Conservation (phyloP, 345 rosid species). For the Pugionium cornutum region DNA sequence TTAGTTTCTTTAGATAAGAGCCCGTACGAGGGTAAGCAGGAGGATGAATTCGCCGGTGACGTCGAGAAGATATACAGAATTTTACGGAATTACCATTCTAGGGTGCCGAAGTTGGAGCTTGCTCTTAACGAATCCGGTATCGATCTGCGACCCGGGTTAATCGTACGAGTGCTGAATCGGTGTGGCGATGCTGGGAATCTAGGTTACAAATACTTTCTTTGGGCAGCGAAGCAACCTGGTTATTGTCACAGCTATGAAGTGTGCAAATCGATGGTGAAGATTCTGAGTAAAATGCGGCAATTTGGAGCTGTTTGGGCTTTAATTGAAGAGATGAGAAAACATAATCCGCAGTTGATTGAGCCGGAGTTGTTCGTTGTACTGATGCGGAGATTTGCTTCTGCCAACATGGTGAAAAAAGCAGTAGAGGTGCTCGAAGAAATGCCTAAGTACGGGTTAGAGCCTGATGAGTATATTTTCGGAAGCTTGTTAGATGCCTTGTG, state of each 20-base stretch:
- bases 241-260: slow-evolving; percentile 72
- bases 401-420: slow-evolving; percentile 87
- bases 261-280: slow-evolving; percentile 71
- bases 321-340: slow-evolving; percentile 77
- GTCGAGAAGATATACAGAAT: slow-evolving; percentile 79
- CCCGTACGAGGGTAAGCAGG: slow-evolving; percentile 21
- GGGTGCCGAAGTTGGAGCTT: slow-evolving; percentile 74
- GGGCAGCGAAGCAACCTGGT: slow-evolving; percentile 84
- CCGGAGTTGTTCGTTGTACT: slow-evolving; percentile 69
- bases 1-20: slow-evolving; percentile 46
- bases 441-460: slow-evolving; percentile 84
- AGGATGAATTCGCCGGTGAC: slow-evolving; percentile 67
- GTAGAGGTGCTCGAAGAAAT: slow-evolving; percentile 89
- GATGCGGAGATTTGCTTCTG: slow-evolving; percentile 85
- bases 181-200: slow-evolving; percentile 90
- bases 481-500: slow-evolving; percentile 83
- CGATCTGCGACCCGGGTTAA: slow-evolving; percentile 57
- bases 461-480: slow-evolving; percentile 72
- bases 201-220: slow-evolving; percentile 68
- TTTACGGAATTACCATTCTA: slow-evolving; percentile 68
- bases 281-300: slow-evolving; percentile 85
- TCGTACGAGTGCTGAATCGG: slow-evolving; percentile 72
- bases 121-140: slow-evolving; percentile 78
- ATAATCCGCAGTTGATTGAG: slow-evolving; percentile 61
- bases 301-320: slow-evolving; percentile 91